Conservation (phyloP, 108 stramenopile genomes). For the Cyclostephanos tholiformis region DNA sequence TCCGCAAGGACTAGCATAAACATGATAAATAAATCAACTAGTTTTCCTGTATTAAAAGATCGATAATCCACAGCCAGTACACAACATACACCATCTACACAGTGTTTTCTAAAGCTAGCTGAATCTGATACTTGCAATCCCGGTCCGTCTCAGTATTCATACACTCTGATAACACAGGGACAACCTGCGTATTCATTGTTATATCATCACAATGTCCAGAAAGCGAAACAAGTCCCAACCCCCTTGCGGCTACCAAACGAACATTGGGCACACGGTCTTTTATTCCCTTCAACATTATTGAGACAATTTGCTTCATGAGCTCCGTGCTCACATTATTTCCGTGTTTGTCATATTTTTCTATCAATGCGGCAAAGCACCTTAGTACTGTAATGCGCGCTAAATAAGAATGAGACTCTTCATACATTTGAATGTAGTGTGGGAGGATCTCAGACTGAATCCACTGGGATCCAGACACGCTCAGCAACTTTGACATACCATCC, state of each 20-base stretch:
- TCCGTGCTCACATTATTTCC: conserved; percentile 58
- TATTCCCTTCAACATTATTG: conserved; percentile 64
- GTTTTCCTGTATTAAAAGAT: too few species aligned
- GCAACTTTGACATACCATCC: conserved; percentile 69
- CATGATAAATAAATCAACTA: too few species aligned
- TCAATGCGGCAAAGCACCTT: conserved; percentile 63
- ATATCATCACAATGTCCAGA: conserved; percentile 44
- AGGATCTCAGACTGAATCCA: conserved; percentile 79
- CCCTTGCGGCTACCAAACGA: conserved; percentile 83
- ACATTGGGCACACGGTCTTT: conserved; percentile 86
- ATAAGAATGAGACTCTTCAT: conserved; percentile 71
- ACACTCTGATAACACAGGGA: conserved; percentile 49
- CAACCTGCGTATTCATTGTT: conserved; percentile 41
- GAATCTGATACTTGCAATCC: conserved; percentile 57
- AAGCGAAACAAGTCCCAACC: conserved; percentile 47
- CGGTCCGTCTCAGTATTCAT: conserved; percentile 41
- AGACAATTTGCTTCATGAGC: conserved; percentile 51
- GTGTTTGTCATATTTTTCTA: conserved; percentile 43
- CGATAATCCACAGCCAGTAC: too few species aligned
- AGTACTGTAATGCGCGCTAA: conserved; percentile 84
- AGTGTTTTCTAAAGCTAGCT: conserved; percentile 41
- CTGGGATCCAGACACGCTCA: conserved; percentile 74
- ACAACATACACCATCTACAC: conserved; percentile 5
- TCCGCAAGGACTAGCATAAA: too few species aligned
- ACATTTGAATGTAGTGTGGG: conserved; percentile 72